These are phyloP conservation scores for Cladobotryum mycophilum DNA, from an alignment of 2,329 filamentous ascomycete species.

Conservation along the genomic window DNA sequence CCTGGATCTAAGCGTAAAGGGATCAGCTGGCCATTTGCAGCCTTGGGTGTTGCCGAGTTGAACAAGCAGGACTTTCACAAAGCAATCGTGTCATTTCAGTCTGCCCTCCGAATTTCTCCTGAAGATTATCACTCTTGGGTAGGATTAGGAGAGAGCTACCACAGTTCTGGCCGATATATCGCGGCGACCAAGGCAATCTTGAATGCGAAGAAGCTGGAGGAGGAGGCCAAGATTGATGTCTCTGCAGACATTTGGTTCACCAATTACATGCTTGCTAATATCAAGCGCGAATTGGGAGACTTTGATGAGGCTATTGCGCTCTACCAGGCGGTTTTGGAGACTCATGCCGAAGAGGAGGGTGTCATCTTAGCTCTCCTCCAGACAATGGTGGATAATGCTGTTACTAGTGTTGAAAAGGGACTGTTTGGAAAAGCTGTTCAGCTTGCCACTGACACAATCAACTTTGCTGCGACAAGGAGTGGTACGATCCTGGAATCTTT, in stretches of 20 bases:
- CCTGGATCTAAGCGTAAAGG: conserved; percentile 91
- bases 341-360: conserved; percentile 70
- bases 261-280: conserved; percentile 92
- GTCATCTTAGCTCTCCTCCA: conserved; percentile 84
- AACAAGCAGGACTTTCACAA: conserved; percentile 88
- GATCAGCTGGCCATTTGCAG: conserved; percentile 92
- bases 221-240: conserved; percentile 42
- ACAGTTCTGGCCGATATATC: conserved; percentile 86
- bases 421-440: conserved; percentile 78
- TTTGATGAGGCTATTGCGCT: conserved; percentile 75
- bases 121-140: conserved; percentile 94
- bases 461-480: conserved; percentile 58
- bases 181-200: conserved; percentile 89
- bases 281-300: conserved; percentile 86
- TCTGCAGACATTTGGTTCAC: conserved; percentile 82
- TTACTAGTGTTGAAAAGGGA: conserved; percentile 71
- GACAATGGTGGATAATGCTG: conserved; percentile 75
- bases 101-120: conserved; percentile 75
- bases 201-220: conserved; percentile 73
- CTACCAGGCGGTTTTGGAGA: conserved; percentile 66
- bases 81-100: conserved; percentile 86
- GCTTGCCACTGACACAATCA: conserved; percentile 62
- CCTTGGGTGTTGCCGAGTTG: conserved; percentile 86
- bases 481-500: conserved; percentile 63
- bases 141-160: conserved; percentile 93